Evolutionary conservation across 208 protist genomes (phyloP).

Genomic region (Crithidia brevicula): DNA sequence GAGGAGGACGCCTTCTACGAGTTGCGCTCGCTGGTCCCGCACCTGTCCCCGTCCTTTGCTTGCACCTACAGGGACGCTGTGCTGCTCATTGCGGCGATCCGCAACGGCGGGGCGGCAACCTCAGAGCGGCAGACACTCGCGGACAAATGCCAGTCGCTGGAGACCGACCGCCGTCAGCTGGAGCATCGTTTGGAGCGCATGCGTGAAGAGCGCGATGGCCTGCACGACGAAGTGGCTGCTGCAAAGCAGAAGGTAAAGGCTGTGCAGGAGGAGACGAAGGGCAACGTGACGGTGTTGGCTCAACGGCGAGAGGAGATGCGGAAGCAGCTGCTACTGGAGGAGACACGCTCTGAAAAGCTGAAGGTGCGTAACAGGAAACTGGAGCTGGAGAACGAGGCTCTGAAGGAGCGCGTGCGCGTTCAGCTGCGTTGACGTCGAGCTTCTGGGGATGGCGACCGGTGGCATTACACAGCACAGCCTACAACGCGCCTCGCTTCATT

Average conservation of each 20-base stretch:
- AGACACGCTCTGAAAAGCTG: conserved; percentile 72
- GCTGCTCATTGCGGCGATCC: conserved; percentile 69
- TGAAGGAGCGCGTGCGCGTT: conserved; percentile 34
- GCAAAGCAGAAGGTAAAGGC: conserved; percentile 50
- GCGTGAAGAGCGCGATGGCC: conserved; percentile 47
- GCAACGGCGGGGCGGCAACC: conserved; percentile 31
- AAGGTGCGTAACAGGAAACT: conserved; percentile 68
- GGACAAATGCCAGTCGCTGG: conserved; percentile 47
- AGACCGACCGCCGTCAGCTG: conserved; percentile 58
- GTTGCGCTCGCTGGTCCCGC: conserved; percentile 65
- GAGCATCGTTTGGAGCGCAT: conserved; percentile 44
- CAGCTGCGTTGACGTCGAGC: conserved; percentile 13
- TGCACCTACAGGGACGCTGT: conserved; percentile 67
- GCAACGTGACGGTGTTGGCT: conserved; percentile 51
- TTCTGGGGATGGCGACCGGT: neutral
- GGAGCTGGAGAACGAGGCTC: conserved; percentile 65
- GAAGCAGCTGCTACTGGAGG: conserved; percentile 81
- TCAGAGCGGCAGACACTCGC: conserved; percentile 41
- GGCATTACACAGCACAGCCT: neutral
- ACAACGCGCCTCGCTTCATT: neutral
- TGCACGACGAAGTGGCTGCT: conserved; percentile 56
- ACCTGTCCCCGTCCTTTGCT: conserved; percentile 71
- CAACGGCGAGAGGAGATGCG: conserved; percentile 75
- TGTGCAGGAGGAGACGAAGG: conserved; percentile 47
- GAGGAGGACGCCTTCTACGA: conserved; percentile 43